Base-by-base conservation (phyloP, 2,329 filamentous ascomycete genomes). In the Zopfia rhizophila region DNA sequence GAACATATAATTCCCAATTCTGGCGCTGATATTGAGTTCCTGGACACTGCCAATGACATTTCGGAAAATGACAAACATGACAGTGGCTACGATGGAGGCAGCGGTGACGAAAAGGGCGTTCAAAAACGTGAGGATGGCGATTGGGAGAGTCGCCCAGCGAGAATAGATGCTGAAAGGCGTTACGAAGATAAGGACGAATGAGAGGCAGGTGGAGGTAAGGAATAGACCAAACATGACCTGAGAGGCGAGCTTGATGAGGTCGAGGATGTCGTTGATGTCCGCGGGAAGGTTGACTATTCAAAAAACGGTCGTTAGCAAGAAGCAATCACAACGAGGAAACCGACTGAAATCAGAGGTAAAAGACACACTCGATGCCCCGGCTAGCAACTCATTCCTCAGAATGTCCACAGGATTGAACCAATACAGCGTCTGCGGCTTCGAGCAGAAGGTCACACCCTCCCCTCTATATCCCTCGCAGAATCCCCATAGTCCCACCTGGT, bases 371-470 rank as follows among this genome's bases (percentile, higher is more conserved):
- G 86, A 89, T 16, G 91, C 91, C 30, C 91, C 91, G 8, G 89
- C 75, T 7, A 97, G 81, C 19, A 97, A 79, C 73, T 96, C 88
- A 58, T 83, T 83, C 53, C 91, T 78, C 35, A 97, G 76, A 56
- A 97, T 90, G 45, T 87, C 77, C 29, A 96, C 87, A 0, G 92
- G 92, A 69, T 97, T 91, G 76, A 97, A 97, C 87, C 90, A 96
- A 75, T 90, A 97, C 44, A 92, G 78, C 6, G 79, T 77, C 60
- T 83, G 62, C 0, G 91, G 88, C 5, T 75, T 73, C 6, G 88
- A 91, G 73, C 93, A 97, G 53, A 76, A 75, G 0, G 90, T 93
- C 52, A 94, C 85, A 25, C 89, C 89, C 72, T 87, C 78, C 58
- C 82, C 80, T 44, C 83, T 77, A 71, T 92, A 95, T 14, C 92